A percentile compares a stretch with the other conserved stretches of the same genome.
These are phyloP conservation scores for Nyctanthes arbortristis DNA, from an alignment of 257 asterid genomes.

Conservation along the genomic window DNA sequence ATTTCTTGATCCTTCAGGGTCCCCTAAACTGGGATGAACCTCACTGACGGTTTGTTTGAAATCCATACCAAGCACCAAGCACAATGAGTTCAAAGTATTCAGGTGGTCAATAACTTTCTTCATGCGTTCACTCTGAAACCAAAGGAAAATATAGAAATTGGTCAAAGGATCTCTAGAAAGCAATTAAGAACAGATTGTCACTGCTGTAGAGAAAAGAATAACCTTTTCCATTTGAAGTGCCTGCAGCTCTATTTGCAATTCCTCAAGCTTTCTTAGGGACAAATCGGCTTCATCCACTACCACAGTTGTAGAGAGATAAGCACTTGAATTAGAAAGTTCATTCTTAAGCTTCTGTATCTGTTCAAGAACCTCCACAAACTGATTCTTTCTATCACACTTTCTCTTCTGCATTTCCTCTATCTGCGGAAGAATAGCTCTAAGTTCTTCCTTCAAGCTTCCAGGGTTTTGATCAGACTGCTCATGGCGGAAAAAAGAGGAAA, in stretches of 20 bases:
- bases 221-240: slow-evolving; percentile 90
- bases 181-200: slow-evolving; percentile 1
- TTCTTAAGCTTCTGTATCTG: slow-evolving; percentile 63
- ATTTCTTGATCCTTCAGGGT: slow-evolving; percentile 61
- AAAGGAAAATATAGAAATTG: slow-evolving; percentile 21
- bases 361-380: slow-evolving; percentile 61
- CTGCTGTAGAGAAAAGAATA: slow-evolving; percentile 6
- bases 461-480: slow-evolving; percentile 71
- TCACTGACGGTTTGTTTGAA: slow-evolving; percentile 62
- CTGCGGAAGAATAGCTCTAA: slow-evolving; percentile 72
- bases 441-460: slow-evolving; percentile 82
- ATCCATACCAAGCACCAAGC: slow-evolving; percentile 90
- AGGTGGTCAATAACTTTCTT: slow-evolving; percentile 71
- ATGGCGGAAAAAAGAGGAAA: slow-evolving; percentile 10
- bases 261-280: slow-evolving; percentile 80
- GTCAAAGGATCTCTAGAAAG: slow-evolving; percentile 16
- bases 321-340: slow-evolving; percentile 55
- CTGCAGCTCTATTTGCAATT: slow-evolving; percentile 72
- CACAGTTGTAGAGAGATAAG: slow-evolving; percentile 26
- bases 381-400: slow-evolving; percentile 68
- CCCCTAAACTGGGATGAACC: slow-evolving; percentile 85
- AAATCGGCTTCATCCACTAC: slow-evolving; percentile 73
- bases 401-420: slow-evolving; percentile 88
- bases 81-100: slow-evolving; percentile 62
- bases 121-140: slow-evolving; percentile 83